phyloP scores from a whole-genome alignment of 2,329 filamentous ascomycete species.

The Phialophora chinensis region DNA sequence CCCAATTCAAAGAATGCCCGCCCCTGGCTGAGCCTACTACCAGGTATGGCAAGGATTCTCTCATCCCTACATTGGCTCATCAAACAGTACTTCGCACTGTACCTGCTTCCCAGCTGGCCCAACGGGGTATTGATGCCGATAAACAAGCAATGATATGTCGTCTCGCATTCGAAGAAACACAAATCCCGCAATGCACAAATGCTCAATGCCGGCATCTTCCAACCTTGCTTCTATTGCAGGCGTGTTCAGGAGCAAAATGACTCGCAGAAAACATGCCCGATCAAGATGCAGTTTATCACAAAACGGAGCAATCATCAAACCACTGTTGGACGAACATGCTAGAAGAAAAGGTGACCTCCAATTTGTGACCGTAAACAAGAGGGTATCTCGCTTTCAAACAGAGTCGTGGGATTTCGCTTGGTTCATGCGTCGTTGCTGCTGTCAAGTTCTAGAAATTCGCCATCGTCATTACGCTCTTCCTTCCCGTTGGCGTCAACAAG shows the following conservation, averaged over 20 bases:
- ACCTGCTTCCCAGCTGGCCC: neutral
- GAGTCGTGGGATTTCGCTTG: neutral
- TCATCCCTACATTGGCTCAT: neutral
- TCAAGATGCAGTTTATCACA: neutral
- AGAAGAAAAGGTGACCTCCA: neutral
- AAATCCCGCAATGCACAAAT: neutral
- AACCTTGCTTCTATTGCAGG: neutral
- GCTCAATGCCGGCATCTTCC: neutral
- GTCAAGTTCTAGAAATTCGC: conserved; percentile 32
- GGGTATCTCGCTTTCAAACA: conserved; percentile 11
- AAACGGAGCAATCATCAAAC: neutral
- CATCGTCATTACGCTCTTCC: conserved; percentile 43
- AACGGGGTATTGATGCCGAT: neutral
- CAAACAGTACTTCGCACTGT: neutral
- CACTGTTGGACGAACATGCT: neutral
- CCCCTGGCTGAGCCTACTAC: neutral
- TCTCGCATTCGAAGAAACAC: neutral
- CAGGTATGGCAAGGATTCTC: neutral
- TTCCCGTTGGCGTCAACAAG: conserved; percentile 52
- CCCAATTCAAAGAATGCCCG: neutral
- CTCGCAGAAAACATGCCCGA: neutral
- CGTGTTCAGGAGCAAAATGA: neutral
- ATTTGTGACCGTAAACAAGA: conserved; percentile 4
- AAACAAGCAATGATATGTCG: neutral
- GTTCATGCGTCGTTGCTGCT: conserved; percentile 24